phyloP scores from a whole-genome alignment of 2,329 filamentous ascomycete genomes.

The Boeremia lycopersici region DNA sequence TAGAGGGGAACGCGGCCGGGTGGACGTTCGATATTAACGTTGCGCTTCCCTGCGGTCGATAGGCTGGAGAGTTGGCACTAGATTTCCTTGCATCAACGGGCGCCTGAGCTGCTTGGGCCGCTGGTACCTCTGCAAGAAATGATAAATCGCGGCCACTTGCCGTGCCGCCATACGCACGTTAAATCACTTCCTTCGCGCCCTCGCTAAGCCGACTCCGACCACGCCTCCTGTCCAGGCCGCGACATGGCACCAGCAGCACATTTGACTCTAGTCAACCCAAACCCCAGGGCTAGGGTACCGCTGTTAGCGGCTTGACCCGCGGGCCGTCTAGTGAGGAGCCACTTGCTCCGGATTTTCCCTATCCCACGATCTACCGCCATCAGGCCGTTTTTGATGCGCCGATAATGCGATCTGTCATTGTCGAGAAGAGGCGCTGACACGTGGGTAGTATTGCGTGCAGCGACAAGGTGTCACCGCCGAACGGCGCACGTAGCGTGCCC shows the following conservation, averaged over 20 bases:
- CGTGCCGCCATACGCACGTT: constrained; percentile 18
- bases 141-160: constrained; percentile 16
- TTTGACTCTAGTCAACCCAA: not conserved
- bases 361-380: constrained; percentile 1
- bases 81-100: constrained; percentile 16
- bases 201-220: constrained; percentile 3
- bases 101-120: constrained; percentile 17
- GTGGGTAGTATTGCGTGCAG: constrained; percentile 24
- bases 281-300: constrained; percentile 1
- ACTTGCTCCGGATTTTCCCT: constrained; percentile 8
- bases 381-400: not conserved
- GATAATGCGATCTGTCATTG: constrained; percentile 18
- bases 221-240: not conserved
- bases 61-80: constrained; percentile 18
- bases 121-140: constrained; percentile 14
- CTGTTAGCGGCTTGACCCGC: constrained; percentile 14
- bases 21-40: constrained; percentile 19
- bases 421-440: constrained; percentile 22
- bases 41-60: constrained; percentile 16
- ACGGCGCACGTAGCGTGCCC: constrained; percentile 16
- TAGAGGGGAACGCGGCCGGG: constrained; percentile 8
- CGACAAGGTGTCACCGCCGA: constrained; percentile 18
- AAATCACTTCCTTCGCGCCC: constrained; percentile 3
- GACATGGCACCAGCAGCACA: not conserved
- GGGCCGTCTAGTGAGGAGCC: constrained; percentile 14